phyloP scores from a whole-genome alignment of 2,329 filamentous ascomycete species.

The Clonostachys rosea region DNA sequence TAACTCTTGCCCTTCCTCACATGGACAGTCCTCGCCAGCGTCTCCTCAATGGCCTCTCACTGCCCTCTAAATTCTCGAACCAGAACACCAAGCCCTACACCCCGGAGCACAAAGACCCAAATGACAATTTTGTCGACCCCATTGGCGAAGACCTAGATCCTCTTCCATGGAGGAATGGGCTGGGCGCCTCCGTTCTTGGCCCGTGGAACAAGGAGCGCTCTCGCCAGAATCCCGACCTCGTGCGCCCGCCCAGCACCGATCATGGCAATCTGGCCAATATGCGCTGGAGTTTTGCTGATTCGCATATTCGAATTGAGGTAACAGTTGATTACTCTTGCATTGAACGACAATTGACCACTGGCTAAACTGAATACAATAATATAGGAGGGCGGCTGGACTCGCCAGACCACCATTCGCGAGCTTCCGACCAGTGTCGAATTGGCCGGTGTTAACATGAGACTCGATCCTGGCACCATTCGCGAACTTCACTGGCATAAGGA shows the following conservation, averaged over 20 bases:
- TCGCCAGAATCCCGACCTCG: conserved; percentile 65
- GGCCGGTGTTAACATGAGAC: conserved; percentile 74
- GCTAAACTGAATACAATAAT: background rate
- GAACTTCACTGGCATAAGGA: conserved; percentile 81
- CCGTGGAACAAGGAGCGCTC: conserved; percentile 66
- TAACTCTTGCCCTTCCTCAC: conserved; percentile 17
- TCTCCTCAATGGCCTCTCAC: conserved; percentile 41
- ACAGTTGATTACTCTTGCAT: background rate
- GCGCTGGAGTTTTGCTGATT: conserved; percentile 67
- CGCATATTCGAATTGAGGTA: conserved; percentile 59
- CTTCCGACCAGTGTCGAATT: conserved; percentile 64
- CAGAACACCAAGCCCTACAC: conserved; percentile 49
- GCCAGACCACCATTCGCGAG: conserved; percentile 66
- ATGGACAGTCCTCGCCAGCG: conserved; percentile 51
- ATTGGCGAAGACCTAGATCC: conserved; percentile 58
- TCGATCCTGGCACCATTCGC: conserved; percentile 67
- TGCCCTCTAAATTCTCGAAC: conserved; percentile 25
- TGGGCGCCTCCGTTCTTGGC: conserved; percentile 62
- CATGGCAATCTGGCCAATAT: conserved; percentile 67
- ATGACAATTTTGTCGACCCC: conserved; percentile 58
- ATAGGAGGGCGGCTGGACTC: conserved; percentile 72
- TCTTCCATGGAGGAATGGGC: conserved; percentile 58
- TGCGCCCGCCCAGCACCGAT: conserved; percentile 70
- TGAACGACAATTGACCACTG: conserved; percentile 1
- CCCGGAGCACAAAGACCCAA: conserved; percentile 54